Evolutionary conservation across 2,329 filamentous ascomycete genomes (phyloP).

Genomic region (Aspergillus eucalypticola): DNA sequence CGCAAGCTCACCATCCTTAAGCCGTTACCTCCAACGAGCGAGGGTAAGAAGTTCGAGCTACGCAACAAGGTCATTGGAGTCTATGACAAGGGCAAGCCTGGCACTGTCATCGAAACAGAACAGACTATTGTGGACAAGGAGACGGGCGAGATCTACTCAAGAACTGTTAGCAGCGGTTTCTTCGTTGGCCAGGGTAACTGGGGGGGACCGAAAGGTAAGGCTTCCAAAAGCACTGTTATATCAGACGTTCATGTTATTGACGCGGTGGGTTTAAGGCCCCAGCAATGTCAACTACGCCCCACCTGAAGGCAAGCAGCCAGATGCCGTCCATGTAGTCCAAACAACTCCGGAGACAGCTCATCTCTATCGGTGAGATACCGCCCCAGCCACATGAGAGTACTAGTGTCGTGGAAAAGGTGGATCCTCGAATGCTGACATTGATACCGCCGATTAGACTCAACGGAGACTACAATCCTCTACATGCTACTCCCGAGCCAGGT

Average conservation of each 20-base stretch:
- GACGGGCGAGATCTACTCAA: slow-evolving; percentile 69
- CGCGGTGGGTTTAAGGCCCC: slow-evolving; percentile 48
- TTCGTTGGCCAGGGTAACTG: slow-evolving; percentile 79
- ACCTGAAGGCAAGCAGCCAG: slow-evolving; percentile 69
- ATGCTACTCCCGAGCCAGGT: slow-evolving; percentile 82
- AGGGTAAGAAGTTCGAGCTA: slow-evolving; percentile 72
- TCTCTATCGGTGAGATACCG: slow-evolving; percentile 61
- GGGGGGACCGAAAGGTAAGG: slow-evolving; percentile 83
- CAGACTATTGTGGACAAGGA: slow-evolving; percentile 70
- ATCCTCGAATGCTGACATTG: background rate
- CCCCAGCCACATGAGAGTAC: background rate
- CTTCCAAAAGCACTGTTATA: background rate
- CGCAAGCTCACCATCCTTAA: slow-evolving; percentile 76
- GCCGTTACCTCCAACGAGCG: slow-evolving; percentile 70
- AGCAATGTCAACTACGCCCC: slow-evolving; percentile 76
- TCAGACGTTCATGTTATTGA: slow-evolving; percentile 9
- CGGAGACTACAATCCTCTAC: slow-evolving; percentile 91
- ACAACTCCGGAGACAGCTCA: slow-evolving; percentile 71
- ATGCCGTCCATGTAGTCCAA: slow-evolving; percentile 69
- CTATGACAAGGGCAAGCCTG: slow-evolving; percentile 85
- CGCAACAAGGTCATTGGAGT: slow-evolving; percentile 78
- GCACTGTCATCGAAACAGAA: slow-evolving; percentile 79
- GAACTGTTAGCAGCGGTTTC: slow-evolving; percentile 70
- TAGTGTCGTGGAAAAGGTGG: background rate
- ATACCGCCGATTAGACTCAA: slow-evolving; percentile 63